Evolutionary conservation across 306 rosid genomes (phyloP).

Genomic region (Lithocarpus polystachyus): DNA sequence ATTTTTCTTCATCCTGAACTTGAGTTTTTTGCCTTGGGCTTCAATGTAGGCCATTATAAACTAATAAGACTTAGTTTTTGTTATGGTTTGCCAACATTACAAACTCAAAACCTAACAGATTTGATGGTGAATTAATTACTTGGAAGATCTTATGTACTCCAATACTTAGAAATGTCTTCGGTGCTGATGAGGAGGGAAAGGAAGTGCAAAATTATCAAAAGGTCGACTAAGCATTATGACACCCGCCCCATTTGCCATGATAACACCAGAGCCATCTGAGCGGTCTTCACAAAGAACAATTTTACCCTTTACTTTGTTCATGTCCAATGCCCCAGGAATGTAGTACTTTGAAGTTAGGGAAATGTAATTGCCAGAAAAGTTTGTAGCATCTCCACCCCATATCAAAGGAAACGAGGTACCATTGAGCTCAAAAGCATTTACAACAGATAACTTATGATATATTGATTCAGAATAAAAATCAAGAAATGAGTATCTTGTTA

Average conservation of each 20-base stretch:
- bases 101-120: no score
- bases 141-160: constrained; percentile 12
- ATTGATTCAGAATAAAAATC: neutral
- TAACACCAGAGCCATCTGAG: neutral
- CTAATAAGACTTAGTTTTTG: no score
- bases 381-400: constrained; percentile 35
- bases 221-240: constrained; percentile 6
- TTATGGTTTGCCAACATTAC: no score
- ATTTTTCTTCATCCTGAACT: no score
- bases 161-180: constrained; percentile 6
- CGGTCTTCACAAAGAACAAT: constrained; percentile 19
- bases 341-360: neutral
- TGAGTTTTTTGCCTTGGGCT: no score
- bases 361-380: constrained; percentile 2
- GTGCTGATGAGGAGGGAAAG: constrained; percentile 1
- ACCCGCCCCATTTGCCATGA: neutral
- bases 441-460: neutral
- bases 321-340: neutral
- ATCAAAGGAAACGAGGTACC: constrained; percentile 14
- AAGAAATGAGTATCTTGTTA: neutral
- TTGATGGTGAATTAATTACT: neutral
- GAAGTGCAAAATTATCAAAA: neutral
- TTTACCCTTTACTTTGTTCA: constrained; percentile 11
- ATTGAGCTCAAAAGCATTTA: constrained; percentile 13
- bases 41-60: no score